phyloP scores from a whole-genome alignment of 768 basidiomycete species.

The Auricularia sp. region DNA sequence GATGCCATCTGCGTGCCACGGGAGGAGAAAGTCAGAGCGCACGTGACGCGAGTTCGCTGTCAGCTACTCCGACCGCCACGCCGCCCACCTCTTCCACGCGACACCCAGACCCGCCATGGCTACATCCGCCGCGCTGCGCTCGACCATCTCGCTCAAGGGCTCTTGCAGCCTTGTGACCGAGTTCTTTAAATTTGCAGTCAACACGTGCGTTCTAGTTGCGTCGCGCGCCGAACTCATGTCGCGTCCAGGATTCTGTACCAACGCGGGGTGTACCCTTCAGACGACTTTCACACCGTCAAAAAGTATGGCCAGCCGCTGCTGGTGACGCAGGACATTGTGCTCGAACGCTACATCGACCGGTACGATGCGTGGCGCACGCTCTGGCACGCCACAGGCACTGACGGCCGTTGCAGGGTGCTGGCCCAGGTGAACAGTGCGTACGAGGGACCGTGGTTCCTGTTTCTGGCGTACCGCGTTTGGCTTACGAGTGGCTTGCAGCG shows the following conservation, averaged over 20 bases:
- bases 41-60: no score
- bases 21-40: no score
- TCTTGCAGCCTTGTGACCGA: conserved; percentile 90
- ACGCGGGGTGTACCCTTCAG: conserved; percentile 91
- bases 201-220: conserved; percentile 52
- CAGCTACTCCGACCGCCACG: no score
- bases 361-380: conserved; percentile 18
- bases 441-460: background rate
- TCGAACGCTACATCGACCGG: conserved; percentile 91
- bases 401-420: conserved; percentile 52
- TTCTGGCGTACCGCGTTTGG: background rate
- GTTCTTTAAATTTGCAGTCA: conserved; percentile 99
- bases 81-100: no score
- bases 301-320: conserved; percentile 96
- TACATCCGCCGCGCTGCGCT: conserved; percentile 29
- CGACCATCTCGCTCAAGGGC: conserved; percentile 90
- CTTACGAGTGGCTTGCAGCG: conserved; percentile 36
- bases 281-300: conserved; percentile 99
- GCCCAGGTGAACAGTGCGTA: conserved; percentile 82
- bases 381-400: background rate
- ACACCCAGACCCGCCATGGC: background rate
- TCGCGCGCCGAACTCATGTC: background rate
- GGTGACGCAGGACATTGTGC: conserved; percentile 83
- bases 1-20: no score
- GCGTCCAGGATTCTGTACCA: conserved; percentile 80